Base-by-base conservation (phyloP, 1,139 yeast species). In the Geotrichum histeridarum region DNA sequence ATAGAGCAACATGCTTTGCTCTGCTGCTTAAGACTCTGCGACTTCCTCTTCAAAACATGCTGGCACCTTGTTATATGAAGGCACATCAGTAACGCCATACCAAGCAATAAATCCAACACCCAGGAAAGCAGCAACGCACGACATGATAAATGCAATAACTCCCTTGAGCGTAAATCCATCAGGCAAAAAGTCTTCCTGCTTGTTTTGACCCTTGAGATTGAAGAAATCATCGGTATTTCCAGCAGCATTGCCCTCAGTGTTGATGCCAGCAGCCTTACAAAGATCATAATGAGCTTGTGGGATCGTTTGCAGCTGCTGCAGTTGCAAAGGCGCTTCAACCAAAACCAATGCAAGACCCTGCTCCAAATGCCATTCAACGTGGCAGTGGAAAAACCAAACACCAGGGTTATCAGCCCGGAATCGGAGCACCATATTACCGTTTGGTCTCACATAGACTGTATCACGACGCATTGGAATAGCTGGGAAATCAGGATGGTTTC, bases 371-470 rank as follows among this genome's bases (percentile, higher is more conserved):
- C 96, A 89, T 65, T 89, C 96, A 61, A 89, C 83, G 65, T 89
- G 96, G 72, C 96, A 90, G 70, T 89, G 96, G 86, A 89, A 89
- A 66, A 85, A 77, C 95, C 95, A 88, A 42, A 87, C 89, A 65
- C 96, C 96, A 33, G 96, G 96, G 68, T 88, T 87, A 64, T 84
- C 82, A 51, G 95, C 88, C 61, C 76, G 78, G 71, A 87, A 86
- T 64, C 96, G 76, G 50, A 74, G 51, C 22, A 78, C 69, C 64
- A 87, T 77, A 70, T 83, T 83, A 27, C 91, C 87, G 62, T 83
- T 83, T 35, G 86, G 82, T 58, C 78, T 77, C 37, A 84, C 81
- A 62, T 75, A 77, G 14, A 81, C 78, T 1, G 87, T 82, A 65
- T 86, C 94, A 70, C 94, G 77, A 53, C 74, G 69, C 80, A 83